Percentiles rank a stretch among this genome's conserved stretches.
Evolutionary conservation across 192 early-diverging fungal species (phyloP).

Genomic region (Ambispora gerdemannii): DNA sequence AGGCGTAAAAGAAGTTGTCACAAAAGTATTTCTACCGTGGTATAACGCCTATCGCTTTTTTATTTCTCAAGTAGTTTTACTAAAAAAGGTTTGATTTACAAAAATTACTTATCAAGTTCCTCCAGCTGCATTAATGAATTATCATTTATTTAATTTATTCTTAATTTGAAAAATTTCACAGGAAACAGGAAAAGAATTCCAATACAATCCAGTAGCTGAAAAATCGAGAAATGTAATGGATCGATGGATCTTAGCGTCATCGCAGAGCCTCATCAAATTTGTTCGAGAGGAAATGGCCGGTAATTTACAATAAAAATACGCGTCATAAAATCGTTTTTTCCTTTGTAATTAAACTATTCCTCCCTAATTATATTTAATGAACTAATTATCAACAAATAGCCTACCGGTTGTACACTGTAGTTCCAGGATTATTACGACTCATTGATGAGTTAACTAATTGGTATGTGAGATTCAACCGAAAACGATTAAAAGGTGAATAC

Average conservation of each 20-base stretch:
- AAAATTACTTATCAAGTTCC: background rate
- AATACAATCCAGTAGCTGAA: conserved; percentile 67
- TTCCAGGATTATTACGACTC: conserved; percentile 82
- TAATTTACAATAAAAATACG: background rate
- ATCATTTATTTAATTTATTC: background rate
- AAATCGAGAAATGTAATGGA: conserved; percentile 94
- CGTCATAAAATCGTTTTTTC: too few relatives aligned
- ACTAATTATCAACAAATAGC: conserved; percentile 29
- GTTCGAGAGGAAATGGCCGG: conserved; percentile 87
- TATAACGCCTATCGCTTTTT: conserved; percentile 99
- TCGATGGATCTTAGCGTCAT: conserved; percentile 94
- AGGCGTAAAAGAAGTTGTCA: conserved; percentile 91
- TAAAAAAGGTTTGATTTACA: conserved; percentile 71
- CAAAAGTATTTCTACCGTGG: conserved; percentile 96
- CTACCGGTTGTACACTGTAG: conserved; percentile 97
- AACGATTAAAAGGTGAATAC: conserved; percentile 93
- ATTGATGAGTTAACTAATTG: conserved; percentile 97
- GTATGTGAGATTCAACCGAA: conserved; percentile 98
- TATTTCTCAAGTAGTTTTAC: conserved; percentile 78
- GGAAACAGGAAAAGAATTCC: conserved; percentile 54
- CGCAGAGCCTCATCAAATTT: conserved; percentile 91
- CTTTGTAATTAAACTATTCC: too few relatives aligned
- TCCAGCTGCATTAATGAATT: too few relatives aligned
- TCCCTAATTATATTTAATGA: background rate
- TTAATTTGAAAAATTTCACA: background rate